Percentiles rank a stretch among this genome's conserved stretches.
phyloP scores from a whole-genome alignment of 2,329 filamentous ascomycete species.

The Fusarium duplospermum region DNA sequence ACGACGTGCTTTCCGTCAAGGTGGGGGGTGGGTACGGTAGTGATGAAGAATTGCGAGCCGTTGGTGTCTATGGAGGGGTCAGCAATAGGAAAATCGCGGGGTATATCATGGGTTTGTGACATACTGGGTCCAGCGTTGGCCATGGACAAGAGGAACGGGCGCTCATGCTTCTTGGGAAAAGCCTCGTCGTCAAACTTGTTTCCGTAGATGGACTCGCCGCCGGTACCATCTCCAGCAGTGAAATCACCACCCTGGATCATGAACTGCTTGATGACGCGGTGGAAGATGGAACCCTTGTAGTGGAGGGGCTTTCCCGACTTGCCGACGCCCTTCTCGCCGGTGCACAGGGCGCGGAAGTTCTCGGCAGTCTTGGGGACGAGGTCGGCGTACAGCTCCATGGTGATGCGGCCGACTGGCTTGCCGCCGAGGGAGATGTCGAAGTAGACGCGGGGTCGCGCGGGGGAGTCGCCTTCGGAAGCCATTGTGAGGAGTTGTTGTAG shows the following conservation, averaged over 20 bases:
- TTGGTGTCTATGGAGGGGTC: slow-evolving; percentile 75
- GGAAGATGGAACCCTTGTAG: slow-evolving; percentile 94
- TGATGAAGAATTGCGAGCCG: slow-evolving; percentile 98
- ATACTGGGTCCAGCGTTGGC: slow-evolving; percentile 93
- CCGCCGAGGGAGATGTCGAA: slow-evolving; percentile 91
- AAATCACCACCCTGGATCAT: slow-evolving; percentile 98
- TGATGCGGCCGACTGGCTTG: slow-evolving; percentile 79
- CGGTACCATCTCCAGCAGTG: slow-evolving; percentile 92
- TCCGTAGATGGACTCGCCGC: slow-evolving; percentile 97
- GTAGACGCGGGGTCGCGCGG: slow-evolving; percentile 82
- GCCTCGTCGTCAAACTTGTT: slow-evolving; percentile 98
- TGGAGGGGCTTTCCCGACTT: slow-evolving; percentile 86
- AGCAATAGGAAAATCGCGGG: background rate
- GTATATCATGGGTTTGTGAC: slow-evolving; percentile 38
- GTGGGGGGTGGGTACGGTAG: slow-evolving; percentile 93
- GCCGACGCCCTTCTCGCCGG: slow-evolving; percentile 90
- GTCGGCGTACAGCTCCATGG: slow-evolving; percentile 82
- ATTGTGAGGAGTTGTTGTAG: slow-evolving; percentile 44
- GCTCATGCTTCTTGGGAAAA: slow-evolving; percentile 90
- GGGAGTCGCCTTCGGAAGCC: slow-evolving; percentile 54
- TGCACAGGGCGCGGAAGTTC: slow-evolving; percentile 95
- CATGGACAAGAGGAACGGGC: slow-evolving; percentile 95
- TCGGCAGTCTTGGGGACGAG: slow-evolving; percentile 95
- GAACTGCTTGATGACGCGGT: slow-evolving; percentile 97
- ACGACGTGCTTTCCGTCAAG: slow-evolving; percentile 97